Evolutionary conservation across 2,329 filamentous ascomycete genomes (phyloP), one percentile per base, ranked within the genome.

Genomic region (Pseudogymnoascus verrucosus): DNA sequence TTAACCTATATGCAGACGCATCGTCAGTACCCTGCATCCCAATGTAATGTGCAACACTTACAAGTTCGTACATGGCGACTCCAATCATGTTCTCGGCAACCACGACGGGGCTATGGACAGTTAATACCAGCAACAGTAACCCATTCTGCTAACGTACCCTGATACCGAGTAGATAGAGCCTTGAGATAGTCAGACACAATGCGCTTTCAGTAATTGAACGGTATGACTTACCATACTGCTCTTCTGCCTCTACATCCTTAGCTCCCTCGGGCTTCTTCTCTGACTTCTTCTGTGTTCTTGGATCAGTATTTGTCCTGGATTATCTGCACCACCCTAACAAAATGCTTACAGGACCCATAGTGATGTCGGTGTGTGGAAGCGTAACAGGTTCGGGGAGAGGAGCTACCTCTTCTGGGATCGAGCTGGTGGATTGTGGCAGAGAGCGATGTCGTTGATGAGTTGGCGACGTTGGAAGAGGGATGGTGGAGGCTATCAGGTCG

Each of bases 31-130:
- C 28, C 42, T 51, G 63, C 39, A 28, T 36, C 59, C 12, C 63
- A 31, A 23, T 64, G 63, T 77, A 86, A 14, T 14, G 11, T 4
- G n/a, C 16, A n/a, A 10, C n/a, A 57, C 51, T 71, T 82, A 92
- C 92, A 81, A 99, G 84, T 81, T 99, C 95, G 86, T 98, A 97
- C 95, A 99, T 99, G 78, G 95, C 93, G 84, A 95, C 95, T 77
- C 95, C 95, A 75, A 93, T 91, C 93, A 99, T 96, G 79, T 97
- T 88, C 82, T 98, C 93, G 76, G 93, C 95, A 71, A 99, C 85
- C 73, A 99, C 89, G 82, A 99, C 95, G 74, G 95, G 95, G 70
- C 90, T 88, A 69, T 42, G 19, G 16, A 62, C n/a, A n/a, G 61
- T 71, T 51, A 72, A 67, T 65, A 64, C 62, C 64, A 61, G 39